A percentile compares a stretch with the other conserved stretches of the same genome.
These are phyloP conservation scores for Globisporangium polare DNA, from an alignment of 352 stramenopile species.

Conservation along the genomic window DNA sequence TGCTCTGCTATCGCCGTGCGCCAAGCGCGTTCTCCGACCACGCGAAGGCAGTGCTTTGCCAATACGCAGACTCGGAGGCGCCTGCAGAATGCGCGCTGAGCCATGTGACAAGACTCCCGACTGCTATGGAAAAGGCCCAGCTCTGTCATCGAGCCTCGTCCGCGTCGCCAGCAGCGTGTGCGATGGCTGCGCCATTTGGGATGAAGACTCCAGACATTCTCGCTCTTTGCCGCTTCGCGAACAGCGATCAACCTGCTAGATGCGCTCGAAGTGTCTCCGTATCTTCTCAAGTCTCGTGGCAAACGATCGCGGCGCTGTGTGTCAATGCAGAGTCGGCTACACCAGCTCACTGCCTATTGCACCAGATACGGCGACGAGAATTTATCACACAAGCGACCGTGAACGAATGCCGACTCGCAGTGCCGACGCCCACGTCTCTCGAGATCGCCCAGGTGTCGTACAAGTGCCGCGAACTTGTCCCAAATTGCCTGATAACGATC, in stretches of 20 bases:
- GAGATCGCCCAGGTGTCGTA: conserved; percentile 46
- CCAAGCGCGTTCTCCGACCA: conserved; percentile 31
- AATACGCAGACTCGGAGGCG: conserved; percentile 25
- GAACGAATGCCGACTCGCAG: conserved; percentile 26
- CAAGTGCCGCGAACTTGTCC: conserved; percentile 36
- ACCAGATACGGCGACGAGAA: conserved; percentile 26
- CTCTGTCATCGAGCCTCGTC: conserved; percentile 33
- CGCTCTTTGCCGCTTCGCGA: conserved; percentile 31
- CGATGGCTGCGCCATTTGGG: conserved; percentile 33
- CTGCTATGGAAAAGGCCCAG: conserved; percentile 15
- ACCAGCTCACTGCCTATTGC: conserved; percentile 38
- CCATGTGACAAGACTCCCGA: conserved; percentile 18
- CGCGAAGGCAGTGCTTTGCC: conserved; percentile 38
- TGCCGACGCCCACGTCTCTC: conserved; percentile 24
- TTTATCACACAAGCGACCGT: conserved; percentile 22
- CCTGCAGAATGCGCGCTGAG: conserved; percentile 32
- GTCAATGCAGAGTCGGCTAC: conserved; percentile 24
- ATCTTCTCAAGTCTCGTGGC: conserved; percentile 27
- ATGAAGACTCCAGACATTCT: conserved; percentile 35
- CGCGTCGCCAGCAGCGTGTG: conserved; percentile 28
- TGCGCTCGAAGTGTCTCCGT: conserved; percentile 33
- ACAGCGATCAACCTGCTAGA: conserved; percentile 23
- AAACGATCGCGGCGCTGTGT: conserved; percentile 32
- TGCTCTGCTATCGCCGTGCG: conserved; percentile 30
- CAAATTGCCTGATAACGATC: conserved; percentile 38